Conservation (phyloP, 805 yeast species). For the Pichia occidentalis region DNA sequence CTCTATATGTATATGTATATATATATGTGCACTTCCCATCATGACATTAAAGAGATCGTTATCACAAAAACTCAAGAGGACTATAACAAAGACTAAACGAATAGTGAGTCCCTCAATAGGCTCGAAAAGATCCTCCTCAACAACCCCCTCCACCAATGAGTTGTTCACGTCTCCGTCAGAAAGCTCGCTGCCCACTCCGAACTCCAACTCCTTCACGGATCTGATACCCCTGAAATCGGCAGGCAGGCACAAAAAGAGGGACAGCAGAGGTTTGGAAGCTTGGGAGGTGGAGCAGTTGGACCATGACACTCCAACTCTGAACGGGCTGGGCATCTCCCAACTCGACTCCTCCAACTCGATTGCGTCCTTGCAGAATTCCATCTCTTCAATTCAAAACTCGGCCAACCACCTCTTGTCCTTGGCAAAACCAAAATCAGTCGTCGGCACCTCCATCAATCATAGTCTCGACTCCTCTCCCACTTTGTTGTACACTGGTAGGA, state of each 20-base stretch:
- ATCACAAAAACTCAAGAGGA: slow-evolving; percentile 15
- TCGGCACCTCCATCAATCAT: background rate
- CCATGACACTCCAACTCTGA: too few species aligned
- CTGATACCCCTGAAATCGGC: too few species aligned
- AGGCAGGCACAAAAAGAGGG: too few species aligned
- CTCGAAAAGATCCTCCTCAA: background rate
- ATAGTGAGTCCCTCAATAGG: slow-evolving; percentile 4
- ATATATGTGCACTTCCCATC: background rate
- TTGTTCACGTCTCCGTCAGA: too few species aligned
- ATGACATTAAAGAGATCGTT: slow-evolving; percentile 18
- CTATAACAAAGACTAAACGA: slow-evolving; percentile 15
- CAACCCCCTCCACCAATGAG: background rate
- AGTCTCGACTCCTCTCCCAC: slow-evolving; percentile 1
- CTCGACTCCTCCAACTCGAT: too few species aligned
- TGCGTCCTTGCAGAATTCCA: background rate
- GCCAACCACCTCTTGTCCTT: slow-evolving; percentile 2
- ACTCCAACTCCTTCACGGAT: too few species aligned
- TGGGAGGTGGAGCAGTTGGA: too few species aligned
- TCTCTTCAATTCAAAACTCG: slow-evolving; percentile 8
- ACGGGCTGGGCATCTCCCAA: too few species aligned
- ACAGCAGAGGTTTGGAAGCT: too few species aligned
- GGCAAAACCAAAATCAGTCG: background rate
- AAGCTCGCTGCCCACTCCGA: too few species aligned
- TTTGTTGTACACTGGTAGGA: slow-evolving; percentile 4
- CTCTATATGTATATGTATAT: too few species aligned